A percentile compares a stretch with the other conserved stretches of the same genome.
phyloP scores from a whole-genome alignment of 2,329 filamentous ascomycete genomes.

The Fusarium virguliforme region DNA sequence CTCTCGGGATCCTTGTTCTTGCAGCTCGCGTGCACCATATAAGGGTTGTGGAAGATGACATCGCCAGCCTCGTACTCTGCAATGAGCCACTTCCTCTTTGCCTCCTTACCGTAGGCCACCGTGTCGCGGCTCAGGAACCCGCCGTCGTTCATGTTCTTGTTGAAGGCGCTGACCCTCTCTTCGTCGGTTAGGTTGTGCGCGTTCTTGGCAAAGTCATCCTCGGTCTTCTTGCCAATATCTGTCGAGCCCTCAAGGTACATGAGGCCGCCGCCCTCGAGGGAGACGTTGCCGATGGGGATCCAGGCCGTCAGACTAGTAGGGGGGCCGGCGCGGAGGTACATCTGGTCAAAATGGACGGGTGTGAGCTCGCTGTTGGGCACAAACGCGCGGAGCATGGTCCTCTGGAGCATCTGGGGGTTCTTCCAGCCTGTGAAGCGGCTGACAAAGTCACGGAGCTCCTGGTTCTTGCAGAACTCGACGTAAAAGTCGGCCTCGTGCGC shows the following conservation, averaged over 20 bases:
- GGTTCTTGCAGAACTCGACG: constrained; percentile 18
- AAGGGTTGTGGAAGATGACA: constrained; percentile 35
- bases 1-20: constrained; percentile 31
- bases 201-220: constrained; percentile 32
- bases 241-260: constrained; percentile 16
- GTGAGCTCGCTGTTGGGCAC: constrained; percentile 1
- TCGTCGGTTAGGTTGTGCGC: constrained; percentile 24
- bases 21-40: constrained; percentile 35
- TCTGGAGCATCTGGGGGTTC: constrained; percentile 34
- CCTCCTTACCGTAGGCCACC: constrained; percentile 27
- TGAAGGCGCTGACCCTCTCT: constrained; percentile 31
- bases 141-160: constrained; percentile 38
- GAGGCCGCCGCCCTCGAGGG: background rate
- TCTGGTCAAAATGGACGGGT: constrained; percentile 3
- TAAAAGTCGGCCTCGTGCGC: constrained; percentile 8
- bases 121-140: constrained; percentile 35
- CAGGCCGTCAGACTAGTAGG: background rate
- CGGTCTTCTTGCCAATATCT: constrained; percentile 31
- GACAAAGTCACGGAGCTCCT: constrained; percentile 19
- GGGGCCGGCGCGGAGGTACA: constrained; percentile 1
- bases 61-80: constrained; percentile 35
- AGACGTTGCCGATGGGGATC: background rate
- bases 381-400: constrained; percentile 19
- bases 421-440: constrained; percentile 28
- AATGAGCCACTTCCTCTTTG: constrained; percentile 32